Evolutionary conservation across 257 asterid genomes (phyloP).

Genomic region (Parsonsia alboflavescens): DNA sequence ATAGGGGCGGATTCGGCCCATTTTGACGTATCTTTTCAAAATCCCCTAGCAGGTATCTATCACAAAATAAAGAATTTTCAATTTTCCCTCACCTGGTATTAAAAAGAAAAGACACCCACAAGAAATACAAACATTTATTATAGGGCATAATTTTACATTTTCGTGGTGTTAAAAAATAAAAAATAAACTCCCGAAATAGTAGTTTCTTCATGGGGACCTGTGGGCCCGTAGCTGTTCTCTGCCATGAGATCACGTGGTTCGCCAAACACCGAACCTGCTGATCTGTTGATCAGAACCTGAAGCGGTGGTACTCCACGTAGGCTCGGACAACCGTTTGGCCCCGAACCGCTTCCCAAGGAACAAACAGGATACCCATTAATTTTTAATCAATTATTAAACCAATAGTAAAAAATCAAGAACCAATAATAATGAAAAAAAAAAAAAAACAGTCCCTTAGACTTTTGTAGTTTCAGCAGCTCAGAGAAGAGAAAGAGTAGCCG

Average conservation of each 20-base stretch:
- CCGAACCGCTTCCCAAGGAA: slow-evolving; percentile 31
- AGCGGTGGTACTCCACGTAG: slow-evolving; percentile 35
- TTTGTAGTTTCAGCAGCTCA: slow-evolving; percentile 22
- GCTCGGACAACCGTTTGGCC: slow-evolving; percentile 67
- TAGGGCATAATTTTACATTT: no score
- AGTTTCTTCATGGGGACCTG: no score
- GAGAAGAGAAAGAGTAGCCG: slow-evolving; percentile 15
- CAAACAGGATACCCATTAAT: slow-evolving; percentile 15
- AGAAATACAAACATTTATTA: no score
- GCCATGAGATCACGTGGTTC: slow-evolving; percentile 45
- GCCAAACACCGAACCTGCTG: slow-evolving; percentile 20
- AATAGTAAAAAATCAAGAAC: background rate
- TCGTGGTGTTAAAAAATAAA: background rate
- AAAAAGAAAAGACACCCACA: no score
- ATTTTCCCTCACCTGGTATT: background rate
- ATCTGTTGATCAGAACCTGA: slow-evolving; percentile 36
- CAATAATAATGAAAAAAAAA: background rate
- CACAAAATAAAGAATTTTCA: background rate
- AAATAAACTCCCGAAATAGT: background rate
- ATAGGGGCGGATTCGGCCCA: no score
- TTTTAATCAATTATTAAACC: background rate
- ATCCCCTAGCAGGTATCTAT: no score
- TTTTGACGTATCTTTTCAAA: no score
- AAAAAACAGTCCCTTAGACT: background rate
- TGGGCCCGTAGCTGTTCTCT: slow-evolving; percentile 11